phyloP scores from a whole-genome alignment of 2,329 filamentous ascomycete genomes.

The Diaporthe sp. region DNA sequence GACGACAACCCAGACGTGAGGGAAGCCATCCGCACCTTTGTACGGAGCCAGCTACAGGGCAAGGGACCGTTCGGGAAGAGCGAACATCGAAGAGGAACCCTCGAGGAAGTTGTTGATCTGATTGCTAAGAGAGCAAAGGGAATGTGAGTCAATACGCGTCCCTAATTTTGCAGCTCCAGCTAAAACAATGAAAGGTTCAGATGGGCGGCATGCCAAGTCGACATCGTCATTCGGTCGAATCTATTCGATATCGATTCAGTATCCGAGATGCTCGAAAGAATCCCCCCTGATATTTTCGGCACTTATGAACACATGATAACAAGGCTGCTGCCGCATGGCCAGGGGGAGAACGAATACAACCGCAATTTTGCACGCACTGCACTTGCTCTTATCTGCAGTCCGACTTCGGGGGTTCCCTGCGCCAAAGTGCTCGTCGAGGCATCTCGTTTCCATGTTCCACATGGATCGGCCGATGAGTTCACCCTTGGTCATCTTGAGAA shows the following conservation, averaged over 20 bases:
- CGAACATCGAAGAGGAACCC: too few species aligned
- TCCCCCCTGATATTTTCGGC: not conserved
- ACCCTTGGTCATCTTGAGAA: not conserved
- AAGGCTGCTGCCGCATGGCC: not conserved
- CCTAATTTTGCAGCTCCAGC: fast-evolving
- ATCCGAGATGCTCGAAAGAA: not conserved
- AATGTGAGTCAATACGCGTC: not conserved
- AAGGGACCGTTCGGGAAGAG: not conserved
- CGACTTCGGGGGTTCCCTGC: not conserved
- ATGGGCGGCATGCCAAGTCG: conserved; percentile 26
- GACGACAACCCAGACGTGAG: not conserved
- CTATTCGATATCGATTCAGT: not conserved
- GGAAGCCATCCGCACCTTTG: not conserved
- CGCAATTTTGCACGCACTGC: conserved; percentile 28
- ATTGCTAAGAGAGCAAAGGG: not conserved
- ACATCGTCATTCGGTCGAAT: not conserved
- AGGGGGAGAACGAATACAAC: not conserved
- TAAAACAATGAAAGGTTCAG: not conserved
- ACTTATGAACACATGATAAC: not conserved
- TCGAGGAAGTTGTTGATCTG: not conserved
- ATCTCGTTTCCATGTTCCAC: not conserved
- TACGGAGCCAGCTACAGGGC: not conserved
- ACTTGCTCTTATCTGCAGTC: conserved; percentile 22
- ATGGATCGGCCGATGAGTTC: not conserved
- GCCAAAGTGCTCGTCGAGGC: conserved; percentile 17